phyloP scores from a whole-genome alignment of 805 yeast species.

The Metschnikowia kunwiensis region DNA sequence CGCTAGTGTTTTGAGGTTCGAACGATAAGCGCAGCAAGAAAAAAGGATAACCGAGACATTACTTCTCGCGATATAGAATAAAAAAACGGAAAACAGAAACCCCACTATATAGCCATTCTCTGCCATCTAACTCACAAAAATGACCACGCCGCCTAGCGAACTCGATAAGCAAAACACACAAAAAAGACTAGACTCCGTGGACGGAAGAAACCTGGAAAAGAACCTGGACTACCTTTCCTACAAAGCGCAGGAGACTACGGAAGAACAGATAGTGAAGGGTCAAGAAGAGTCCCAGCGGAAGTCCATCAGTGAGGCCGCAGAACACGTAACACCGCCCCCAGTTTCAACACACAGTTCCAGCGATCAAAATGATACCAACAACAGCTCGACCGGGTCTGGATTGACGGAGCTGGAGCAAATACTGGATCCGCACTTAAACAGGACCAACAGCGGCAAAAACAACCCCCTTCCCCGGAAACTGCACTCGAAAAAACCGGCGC shows the following conservation, averaged over 20 bases:
- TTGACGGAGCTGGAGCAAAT: not conserved
- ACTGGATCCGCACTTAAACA: not conserved
- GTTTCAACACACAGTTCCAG: not conserved
- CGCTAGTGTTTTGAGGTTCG: too few species aligned
- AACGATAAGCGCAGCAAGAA: too few species aligned
- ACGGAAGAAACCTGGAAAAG: not conserved
- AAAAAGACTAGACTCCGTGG: not conserved
- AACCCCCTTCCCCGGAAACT: slow-evolving; percentile 2
- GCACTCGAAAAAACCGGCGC: slow-evolving; percentile 9
- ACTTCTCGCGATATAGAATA: not conserved
- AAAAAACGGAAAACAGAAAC: not conserved
- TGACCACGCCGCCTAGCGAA: not conserved
- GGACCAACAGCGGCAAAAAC: slow-evolving; percentile 4
- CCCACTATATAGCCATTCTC: not conserved
- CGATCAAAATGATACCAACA: slow-evolving; percentile 1
- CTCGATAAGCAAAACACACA: not conserved
- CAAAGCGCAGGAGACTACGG: slow-evolving; percentile 3
- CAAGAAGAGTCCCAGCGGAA: slow-evolving; percentile 2
- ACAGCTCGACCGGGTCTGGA: not conserved
- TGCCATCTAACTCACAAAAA: not conserved
- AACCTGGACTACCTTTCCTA: slow-evolving; percentile 5
- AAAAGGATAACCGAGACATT: too few species aligned
- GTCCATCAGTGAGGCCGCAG: not conserved
- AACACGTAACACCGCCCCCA: not conserved
- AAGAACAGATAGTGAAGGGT: slow-evolving; percentile 3